Evolutionary conservation across 257 asterid species (phyloP).

Genomic region (Capsicum baccatum): DNA sequence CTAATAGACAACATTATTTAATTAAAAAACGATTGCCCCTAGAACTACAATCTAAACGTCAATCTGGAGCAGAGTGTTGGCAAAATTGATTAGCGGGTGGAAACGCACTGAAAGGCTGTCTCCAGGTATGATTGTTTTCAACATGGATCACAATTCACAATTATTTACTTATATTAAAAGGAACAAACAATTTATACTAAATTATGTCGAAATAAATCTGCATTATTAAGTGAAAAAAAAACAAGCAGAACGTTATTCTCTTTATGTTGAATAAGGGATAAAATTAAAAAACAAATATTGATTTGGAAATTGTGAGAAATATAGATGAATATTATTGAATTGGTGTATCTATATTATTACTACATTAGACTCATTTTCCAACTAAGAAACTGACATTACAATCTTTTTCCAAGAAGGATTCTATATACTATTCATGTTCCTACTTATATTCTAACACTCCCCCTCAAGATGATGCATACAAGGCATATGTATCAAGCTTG

Average conservation of each 20-base stretch:
- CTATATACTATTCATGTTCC: no score
- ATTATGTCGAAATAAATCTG: background rate
- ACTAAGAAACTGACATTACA: no score
- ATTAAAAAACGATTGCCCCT: background rate
- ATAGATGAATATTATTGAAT: no score
- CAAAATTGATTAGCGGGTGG: background rate
- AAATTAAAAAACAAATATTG: background rate
- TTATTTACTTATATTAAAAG: background rate
- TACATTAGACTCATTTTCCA: no score
- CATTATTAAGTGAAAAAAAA: background rate
- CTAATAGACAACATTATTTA: background rate
- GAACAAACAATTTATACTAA: background rate
- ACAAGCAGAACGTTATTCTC: background rate
- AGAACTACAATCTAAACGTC: background rate
- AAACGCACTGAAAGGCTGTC: background rate
- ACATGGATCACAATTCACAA: background rate
- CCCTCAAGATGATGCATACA: no score
- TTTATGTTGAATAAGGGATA: background rate
- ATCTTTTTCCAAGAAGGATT: no score
- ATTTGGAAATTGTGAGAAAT: background rate
- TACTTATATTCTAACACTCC: no score
- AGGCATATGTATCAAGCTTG: no score
- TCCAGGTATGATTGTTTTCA: no score
- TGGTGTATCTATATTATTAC: no score
- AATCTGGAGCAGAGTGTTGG: background rate